Percentiles rank a stretch among this genome's conserved stretches.
These are phyloP conservation scores for Eucalyptus cloeziana DNA, from an alignment of 345 rosid species.

Conservation along the genomic window DNA sequence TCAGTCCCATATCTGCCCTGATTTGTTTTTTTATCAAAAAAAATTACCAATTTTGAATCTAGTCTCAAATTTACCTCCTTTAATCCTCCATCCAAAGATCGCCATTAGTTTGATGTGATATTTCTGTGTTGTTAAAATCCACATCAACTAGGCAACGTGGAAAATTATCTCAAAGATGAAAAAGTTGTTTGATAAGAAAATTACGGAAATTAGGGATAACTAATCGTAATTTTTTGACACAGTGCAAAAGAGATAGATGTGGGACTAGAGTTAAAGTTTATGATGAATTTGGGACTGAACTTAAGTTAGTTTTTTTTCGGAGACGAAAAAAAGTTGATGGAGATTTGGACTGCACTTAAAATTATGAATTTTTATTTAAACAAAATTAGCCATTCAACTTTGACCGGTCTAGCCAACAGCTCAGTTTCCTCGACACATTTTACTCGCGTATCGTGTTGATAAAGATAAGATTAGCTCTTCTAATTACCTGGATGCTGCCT, in stretches of 20 bases:
- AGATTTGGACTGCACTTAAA: not conserved
- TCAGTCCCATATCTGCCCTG: accelerated
- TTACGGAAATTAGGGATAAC: not conserved
- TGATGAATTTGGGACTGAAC: not conserved
- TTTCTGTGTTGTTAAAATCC: not conserved
- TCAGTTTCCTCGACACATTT: not conserved
- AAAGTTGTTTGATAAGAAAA: not conserved
- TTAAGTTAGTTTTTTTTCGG: not conserved
- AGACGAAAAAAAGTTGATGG: not conserved
- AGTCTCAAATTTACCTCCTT: not conserved
- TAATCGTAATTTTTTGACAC: accelerated
- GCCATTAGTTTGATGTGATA: not conserved
- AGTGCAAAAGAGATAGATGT: accelerated
- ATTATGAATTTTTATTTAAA: too few species aligned
- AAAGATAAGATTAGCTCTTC: not conserved
- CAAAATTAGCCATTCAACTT: not conserved
- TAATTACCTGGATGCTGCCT: not conserved
- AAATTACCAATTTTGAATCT: not conserved
- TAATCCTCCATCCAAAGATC: not conserved
- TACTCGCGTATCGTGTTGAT: not conserved
- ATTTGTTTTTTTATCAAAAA: not conserved
- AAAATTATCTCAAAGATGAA: not conserved
- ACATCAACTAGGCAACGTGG: not conserved
- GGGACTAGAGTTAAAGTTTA: not conserved
- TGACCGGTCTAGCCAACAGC: not conserved